These are phyloP conservation scores for Cyberlindnera mississippiensis DNA, from an alignment of 805 yeast genomes.

Conservation along the genomic window DNA sequence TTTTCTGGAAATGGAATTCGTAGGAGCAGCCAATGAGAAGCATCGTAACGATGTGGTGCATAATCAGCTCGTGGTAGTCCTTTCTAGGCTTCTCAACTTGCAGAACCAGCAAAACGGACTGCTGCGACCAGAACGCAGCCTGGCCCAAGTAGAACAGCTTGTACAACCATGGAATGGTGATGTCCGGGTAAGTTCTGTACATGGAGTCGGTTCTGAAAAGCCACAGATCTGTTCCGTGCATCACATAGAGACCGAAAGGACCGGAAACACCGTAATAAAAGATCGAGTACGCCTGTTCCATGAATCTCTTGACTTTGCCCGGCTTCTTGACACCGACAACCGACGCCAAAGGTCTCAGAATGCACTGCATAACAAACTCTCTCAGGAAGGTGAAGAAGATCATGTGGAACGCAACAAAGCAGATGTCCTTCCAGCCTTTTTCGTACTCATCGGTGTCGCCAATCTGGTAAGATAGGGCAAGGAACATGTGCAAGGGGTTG, in stretches of 20 bases:
- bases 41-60: conserved; percentile 91
- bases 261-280: conserved; percentile 78
- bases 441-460: conserved; percentile 70
- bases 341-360: conserved; percentile 69
- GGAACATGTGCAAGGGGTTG: conserved; percentile 61
- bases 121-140: conserved; percentile 98
- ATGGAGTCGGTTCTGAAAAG: conserved; percentile 79
- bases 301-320: conserved; percentile 69
- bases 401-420: conserved; percentile 76
- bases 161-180: conserved; percentile 60
- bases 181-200: conserved; percentile 81
- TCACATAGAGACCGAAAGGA: conserved; percentile 84
- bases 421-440: conserved; percentile 81
- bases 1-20: conserved; percentile 93
- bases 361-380: conserved; percentile 83
- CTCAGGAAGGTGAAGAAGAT: conserved; percentile 85
- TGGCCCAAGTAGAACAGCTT: conserved; percentile 85
- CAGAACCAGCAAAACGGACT: conserved; percentile 73
- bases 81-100: conserved; percentile 94
- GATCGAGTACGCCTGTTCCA: conserved; percentile 89
- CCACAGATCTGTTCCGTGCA: conserved; percentile 85
- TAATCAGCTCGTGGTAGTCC: conserved; percentile 85
- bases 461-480: conserved; percentile 60
- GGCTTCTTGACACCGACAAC: conserved; percentile 42
- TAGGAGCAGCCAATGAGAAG: conserved; percentile 82